These are phyloP conservation scores for Apiotrichum sp. DNA, from an alignment of 1,284 basidiomycete genomes.

Conservation along the genomic window DNA sequence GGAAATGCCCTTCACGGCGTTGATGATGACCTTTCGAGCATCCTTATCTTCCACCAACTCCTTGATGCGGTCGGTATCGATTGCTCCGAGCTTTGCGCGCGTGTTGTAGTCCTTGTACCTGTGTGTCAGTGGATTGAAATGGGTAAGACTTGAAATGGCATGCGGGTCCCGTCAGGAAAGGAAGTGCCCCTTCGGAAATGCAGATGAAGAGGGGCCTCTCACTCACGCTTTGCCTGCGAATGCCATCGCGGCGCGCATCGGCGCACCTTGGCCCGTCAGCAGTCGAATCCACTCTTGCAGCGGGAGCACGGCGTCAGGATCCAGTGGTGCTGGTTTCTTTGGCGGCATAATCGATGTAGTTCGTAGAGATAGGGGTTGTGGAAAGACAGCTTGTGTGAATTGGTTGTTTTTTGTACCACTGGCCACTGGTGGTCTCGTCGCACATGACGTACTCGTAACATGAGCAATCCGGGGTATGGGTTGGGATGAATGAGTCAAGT, in stretches of 20 bases:
- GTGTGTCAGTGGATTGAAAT: background rate
- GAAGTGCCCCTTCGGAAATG: too few relatives aligned
- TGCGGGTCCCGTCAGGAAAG: too few relatives aligned
- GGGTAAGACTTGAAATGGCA: too few relatives aligned
- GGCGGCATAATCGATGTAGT: conserved; percentile 16
- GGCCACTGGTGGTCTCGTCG: too few relatives aligned
- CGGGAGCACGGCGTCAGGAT: conserved; percentile 48
- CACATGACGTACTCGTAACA: too few relatives aligned
- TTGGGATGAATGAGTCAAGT: too few relatives aligned
- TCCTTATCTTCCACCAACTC: conserved; percentile 63
- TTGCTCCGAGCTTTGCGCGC: conserved; percentile 53
- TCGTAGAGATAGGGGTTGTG: too few relatives aligned
- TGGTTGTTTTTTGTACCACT: too few relatives aligned
- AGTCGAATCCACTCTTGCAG: conserved; percentile 69
- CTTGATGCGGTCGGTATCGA: conserved; percentile 59
- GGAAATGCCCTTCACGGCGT: conserved; percentile 55
- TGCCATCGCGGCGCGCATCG: conserved; percentile 67
- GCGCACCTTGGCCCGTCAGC: conserved; percentile 58
- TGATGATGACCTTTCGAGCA: conserved; percentile 57
- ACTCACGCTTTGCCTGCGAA: conserved; percentile 70
- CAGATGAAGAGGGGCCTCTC: conserved; percentile 1
- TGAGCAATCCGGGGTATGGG: too few relatives aligned
- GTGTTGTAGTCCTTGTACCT: conserved; percentile 73
- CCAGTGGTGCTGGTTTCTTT: conserved; percentile 19
- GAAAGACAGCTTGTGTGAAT: too few relatives aligned